Base-by-base conservation (phyloP, 2,329 filamentous ascomycete species). In the Xylariaceae sp. region DNA sequence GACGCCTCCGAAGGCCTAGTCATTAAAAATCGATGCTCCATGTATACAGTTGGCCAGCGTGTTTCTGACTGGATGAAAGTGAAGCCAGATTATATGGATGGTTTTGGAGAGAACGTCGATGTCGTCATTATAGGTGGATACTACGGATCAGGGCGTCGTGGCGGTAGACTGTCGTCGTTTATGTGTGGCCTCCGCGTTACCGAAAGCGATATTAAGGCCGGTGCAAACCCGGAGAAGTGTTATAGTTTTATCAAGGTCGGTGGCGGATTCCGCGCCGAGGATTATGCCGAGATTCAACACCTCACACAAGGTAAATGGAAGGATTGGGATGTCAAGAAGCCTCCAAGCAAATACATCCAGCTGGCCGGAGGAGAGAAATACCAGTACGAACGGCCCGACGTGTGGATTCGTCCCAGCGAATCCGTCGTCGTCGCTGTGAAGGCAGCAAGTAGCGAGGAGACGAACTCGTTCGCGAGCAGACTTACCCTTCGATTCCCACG, bases 41-140 rank as follows among this genome's bases (percentile, higher is more conserved):
- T 86, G 68, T 99, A 99, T 72, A 83, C 86, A 6, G 81, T 98
- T 8, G 96, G 96, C 69, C 90, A 91, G 65, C 89, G 95, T 44
- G 95, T 96, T 67, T 91, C 96, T 66, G 91, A 96, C 74, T 99
- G 95, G 95, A 89, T 97, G 76, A 99, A 99, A 72, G 93, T 99
- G 7, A 99, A 99, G 69, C 95, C 95, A 1, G 95, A 99, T 63
- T 99, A 99, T 73, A 97, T 98, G 93, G 88, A 88, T 2, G 94
- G 96, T 61, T 96, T 95, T 71, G 95, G 95, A 60, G 94, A 98
- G 74, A 91, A 89, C 0, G 84, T 99, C 3, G 95, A 99, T 71
- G 92, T 92, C 64, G 78, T 97, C 12, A 81, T 99, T 14, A 86
- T 99, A 50, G 95, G 94, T 52, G 95, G 92, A 7, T 98, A 96